Conservation (phyloP, 2,329 filamentous ascomycete genomes). For the Cordyceps farinosa region DNA sequence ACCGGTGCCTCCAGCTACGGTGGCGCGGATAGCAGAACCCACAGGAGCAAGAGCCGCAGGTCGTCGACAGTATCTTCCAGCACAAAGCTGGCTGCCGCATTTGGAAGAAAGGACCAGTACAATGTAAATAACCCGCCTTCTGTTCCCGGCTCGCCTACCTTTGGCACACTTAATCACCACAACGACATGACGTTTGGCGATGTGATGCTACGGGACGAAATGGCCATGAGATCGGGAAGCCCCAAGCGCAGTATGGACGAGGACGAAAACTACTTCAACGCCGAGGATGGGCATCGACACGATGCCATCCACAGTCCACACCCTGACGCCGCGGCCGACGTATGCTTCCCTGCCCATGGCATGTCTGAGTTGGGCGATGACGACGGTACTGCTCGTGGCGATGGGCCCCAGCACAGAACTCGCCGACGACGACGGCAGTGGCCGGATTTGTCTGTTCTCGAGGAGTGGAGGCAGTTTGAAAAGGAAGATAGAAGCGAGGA, state of each 20-base stretch:
- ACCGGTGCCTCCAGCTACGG: conserved; percentile 38
- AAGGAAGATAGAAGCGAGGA: conserved; percentile 79
- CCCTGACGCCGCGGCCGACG: conserved; percentile 73
- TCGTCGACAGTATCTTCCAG: conserved; percentile 52
- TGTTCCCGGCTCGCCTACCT: conserved; percentile 57
- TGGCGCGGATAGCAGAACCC: conserved; percentile 35
- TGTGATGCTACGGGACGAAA: conserved; percentile 66
- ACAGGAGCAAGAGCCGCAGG: conserved; percentile 39
- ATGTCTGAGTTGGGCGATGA: conserved; percentile 80
- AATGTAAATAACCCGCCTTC: conserved; percentile 69
- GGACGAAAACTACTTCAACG: conserved; percentile 33
- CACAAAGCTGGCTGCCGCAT: conserved; percentile 36
- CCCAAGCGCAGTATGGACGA: conserved; percentile 28
- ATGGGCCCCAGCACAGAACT: conserved; percentile 34
- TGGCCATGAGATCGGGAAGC: conserved; percentile 39
- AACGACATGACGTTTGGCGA: conserved; percentile 61
- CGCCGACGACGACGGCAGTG: conserved; percentile 69
- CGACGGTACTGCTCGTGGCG: conserved; percentile 51
- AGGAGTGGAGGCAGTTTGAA: conserved; percentile 87
- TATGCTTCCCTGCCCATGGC: conserved; percentile 76
- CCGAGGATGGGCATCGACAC: conserved; percentile 29
- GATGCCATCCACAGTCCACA: conserved; percentile 45
- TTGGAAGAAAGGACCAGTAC: conserved; percentile 43
- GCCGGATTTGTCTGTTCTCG: conserved; percentile 79
- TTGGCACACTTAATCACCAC: conserved; percentile 46